Evolutionary conservation across 148 eudicot species (phyloP).

Genomic region (Rheum nobile): DNA sequence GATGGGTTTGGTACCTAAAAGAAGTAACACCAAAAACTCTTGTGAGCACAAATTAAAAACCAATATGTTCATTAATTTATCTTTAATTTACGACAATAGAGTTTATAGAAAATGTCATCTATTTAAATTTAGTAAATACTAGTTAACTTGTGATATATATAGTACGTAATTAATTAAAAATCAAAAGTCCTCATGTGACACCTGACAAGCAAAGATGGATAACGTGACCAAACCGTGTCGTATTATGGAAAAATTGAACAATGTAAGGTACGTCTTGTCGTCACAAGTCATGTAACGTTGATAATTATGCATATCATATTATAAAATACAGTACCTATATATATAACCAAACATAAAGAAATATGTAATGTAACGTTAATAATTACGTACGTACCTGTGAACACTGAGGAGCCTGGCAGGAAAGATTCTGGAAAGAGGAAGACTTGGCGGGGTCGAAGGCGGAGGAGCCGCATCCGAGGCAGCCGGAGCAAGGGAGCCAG

Average conservation of each 20-base stretch:
- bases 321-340: neutral
- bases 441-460: constrained; percentile 39
- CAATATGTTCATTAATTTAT: too few species aligned
- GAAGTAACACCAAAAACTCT: neutral
- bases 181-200: neutral
- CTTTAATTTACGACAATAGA: neutral
- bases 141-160: neutral
- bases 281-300: neutral
- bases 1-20: constrained; percentile 42
- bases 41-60: neutral
- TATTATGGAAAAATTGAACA: neutral
- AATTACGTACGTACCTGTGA: constrained; percentile 28
- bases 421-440: constrained; percentile 31
- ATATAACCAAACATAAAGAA: neutral
- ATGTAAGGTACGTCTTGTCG: neutral
- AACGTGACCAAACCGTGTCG: constrained; percentile 1
- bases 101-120: neutral
- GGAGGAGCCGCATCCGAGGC: constrained; percentile 55
- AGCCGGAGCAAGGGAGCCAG: constrained; percentile 72
- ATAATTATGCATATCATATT: too few species aligned
- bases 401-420: constrained; percentile 49
- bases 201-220: neutral
- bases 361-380: neutral
- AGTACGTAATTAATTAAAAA: neutral
- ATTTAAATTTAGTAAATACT: neutral